phyloP scores from a whole-genome alignment of 805 yeast species.

The Kazachstania africana region DNA sequence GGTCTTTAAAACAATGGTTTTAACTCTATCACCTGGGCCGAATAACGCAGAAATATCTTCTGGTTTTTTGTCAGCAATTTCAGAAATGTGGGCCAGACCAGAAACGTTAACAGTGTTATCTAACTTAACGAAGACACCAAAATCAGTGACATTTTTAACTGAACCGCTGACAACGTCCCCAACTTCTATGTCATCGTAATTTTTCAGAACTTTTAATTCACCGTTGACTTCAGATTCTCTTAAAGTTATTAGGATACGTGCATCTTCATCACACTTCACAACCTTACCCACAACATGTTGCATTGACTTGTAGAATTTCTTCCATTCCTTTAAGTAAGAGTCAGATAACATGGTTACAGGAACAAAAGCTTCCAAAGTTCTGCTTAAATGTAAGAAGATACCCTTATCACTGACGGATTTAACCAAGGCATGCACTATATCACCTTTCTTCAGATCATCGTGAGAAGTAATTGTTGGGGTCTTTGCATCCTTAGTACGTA shows the following conservation, averaged over 20 bases:
- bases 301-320: conserved; percentile 54
- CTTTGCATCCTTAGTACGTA: conserved; percentile 40
- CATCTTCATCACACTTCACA: conserved; percentile 46
- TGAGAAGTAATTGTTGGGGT: conserved; percentile 39
- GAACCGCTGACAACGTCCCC: conserved; percentile 71
- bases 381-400: conserved; percentile 64
- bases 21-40: conserved; percentile 83
- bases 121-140: conserved; percentile 81
- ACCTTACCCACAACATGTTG: conserved; percentile 71
- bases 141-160: conserved; percentile 66
- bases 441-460: conserved; percentile 53
- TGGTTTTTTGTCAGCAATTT: conserved; percentile 60
- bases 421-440: conserved; percentile 70
- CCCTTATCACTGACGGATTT: conserved; percentile 66
- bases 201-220: conserved; percentile 43
- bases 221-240: conserved; percentile 76
- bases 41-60: conserved; percentile 55
- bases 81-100: conserved; percentile 80
- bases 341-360: conserved; percentile 76
- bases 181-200: conserved; percentile 53
- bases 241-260: conserved; percentile 62
- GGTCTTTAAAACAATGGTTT: conserved; percentile 62
- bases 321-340: conserved; percentile 77
- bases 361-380: conserved; percentile 63
- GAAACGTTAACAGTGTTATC: conserved; percentile 63